Percentiles rank a stretch among this genome's conserved stretches.
Conservation (phyloP, 2,329 filamentous ascomycete species). For the Alternaria dauci region DNA sequence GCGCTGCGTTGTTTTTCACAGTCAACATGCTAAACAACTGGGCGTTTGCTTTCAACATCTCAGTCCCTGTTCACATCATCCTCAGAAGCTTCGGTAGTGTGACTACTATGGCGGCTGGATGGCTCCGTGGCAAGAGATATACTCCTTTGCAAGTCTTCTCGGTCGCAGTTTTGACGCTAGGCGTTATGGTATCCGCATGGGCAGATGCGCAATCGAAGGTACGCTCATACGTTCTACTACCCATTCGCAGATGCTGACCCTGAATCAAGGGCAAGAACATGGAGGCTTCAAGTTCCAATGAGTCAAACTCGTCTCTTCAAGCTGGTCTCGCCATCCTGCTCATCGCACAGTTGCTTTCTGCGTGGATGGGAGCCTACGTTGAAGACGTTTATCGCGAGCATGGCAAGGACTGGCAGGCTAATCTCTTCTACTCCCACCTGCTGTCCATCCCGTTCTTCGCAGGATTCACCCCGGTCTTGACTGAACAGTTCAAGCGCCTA, state of each 20-base stretch:
- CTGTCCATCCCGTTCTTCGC: conserved; percentile 79
- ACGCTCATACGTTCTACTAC: conserved; percentile 31
- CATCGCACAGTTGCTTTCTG: conserved; percentile 86
- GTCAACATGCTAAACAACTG: conserved; percentile 98
- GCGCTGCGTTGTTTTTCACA: conserved; percentile 87
- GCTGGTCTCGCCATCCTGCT: conserved; percentile 84
- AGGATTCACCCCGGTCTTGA: conserved; percentile 73
- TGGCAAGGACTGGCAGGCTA: conserved; percentile 92
- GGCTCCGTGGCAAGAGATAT: conserved; percentile 84
- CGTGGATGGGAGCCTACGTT: conserved; percentile 94
- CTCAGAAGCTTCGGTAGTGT: conserved; percentile 94
- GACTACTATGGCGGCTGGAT: conserved; percentile 92
- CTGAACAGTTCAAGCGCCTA: conserved; percentile 69
- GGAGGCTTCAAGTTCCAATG: conserved; percentile 51
- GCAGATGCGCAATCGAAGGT: conserved; percentile 88
- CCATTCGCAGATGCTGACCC: conserved; percentile 15
- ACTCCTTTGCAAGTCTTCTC: conserved; percentile 80
- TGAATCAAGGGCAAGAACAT: conserved; percentile 54
- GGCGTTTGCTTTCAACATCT: conserved; percentile 96
- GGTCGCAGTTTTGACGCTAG: conserved; percentile 82
- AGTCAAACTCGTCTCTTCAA: conserved; percentile 60
- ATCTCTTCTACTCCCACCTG: conserved; percentile 89
- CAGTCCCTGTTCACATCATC: conserved; percentile 96
- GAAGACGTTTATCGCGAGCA: conserved; percentile 88
- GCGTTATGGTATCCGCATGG: conserved; percentile 87